These are phyloP conservation scores for Pyrus communis DNA, from an alignment of 306 rosid species.

Conservation along the genomic window DNA sequence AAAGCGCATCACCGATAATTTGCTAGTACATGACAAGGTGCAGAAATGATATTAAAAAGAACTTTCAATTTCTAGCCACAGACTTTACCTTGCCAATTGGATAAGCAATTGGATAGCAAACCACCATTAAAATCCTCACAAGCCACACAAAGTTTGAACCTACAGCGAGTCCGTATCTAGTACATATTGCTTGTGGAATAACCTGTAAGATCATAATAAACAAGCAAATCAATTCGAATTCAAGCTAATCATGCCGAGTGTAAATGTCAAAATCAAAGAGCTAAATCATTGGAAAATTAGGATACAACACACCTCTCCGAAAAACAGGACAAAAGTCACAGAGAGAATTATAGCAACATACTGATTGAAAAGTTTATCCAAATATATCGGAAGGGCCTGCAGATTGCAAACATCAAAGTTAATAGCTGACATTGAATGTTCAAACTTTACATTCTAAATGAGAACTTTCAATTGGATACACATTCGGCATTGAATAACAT, in stretches of 20 bases:
- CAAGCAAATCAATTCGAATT: not conserved
- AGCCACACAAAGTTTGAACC: constrained; percentile 79
- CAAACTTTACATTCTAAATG: not conserved
- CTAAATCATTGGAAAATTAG: not conserved
- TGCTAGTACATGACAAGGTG: not conserved
- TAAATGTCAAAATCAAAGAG: constrained; percentile 8
- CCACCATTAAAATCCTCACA: constrained; percentile 72
- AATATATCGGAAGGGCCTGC: constrained; percentile 92
- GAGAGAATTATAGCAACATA: constrained; percentile 83
- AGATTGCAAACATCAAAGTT: constrained; percentile 29
- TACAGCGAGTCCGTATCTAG: constrained; percentile 90
- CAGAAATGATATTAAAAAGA: not conserved
- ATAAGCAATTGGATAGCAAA: constrained; percentile 86
- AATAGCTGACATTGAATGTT: not conserved
- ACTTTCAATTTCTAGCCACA: not conserved
- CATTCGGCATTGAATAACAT: not conserved
- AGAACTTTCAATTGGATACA: not conserved
- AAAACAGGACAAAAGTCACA: constrained; percentile 77
- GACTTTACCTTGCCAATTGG: constrained; percentile 83
- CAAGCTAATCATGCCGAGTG: constrained; percentile 1
- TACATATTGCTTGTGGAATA: constrained; percentile 94
- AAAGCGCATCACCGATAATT: not conserved
- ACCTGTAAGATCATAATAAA: constrained; percentile 43
- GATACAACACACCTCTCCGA: constrained; percentile 63
- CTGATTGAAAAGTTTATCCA: constrained; percentile 86